Conservation (phyloP, 2,329 filamentous ascomycete species). For the Lachnellula occidentalis region DNA sequence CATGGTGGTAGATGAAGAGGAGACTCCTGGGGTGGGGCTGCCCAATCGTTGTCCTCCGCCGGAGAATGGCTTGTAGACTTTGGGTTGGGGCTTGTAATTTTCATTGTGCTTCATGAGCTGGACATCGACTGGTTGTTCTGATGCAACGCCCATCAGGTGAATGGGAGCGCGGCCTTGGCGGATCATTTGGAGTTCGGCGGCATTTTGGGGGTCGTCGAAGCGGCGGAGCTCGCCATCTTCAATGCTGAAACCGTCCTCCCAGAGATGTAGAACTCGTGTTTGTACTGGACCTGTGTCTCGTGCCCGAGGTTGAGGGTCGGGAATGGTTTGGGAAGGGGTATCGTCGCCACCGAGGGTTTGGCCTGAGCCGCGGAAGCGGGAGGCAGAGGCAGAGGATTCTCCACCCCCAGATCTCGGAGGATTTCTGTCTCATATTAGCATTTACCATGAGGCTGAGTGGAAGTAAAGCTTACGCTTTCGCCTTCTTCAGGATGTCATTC, state of each 20-base stretch:
- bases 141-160: constrained; percentile 70
- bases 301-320: constrained; percentile 47
- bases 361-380: constrained; percentile 63
- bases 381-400: constrained; percentile 42
- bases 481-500: constrained; percentile 59
- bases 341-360: constrained; percentile 77
- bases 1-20: constrained; percentile 32
- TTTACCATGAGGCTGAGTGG: not conserved
- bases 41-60: constrained; percentile 70
- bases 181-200: constrained; percentile 68
- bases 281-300: constrained; percentile 37
- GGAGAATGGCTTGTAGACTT: constrained; percentile 69
- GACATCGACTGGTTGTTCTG: constrained; percentile 72
- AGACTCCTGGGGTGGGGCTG: constrained; percentile 65
- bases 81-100: constrained; percentile 67
- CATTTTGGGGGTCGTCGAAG: constrained; percentile 74
- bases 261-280: constrained; percentile 69
- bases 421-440: constrained; percentile 42
- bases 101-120: constrained; percentile 68
- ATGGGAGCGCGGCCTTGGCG: constrained; percentile 70
- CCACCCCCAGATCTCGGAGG: constrained; percentile 45
- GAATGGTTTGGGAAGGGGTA: constrained; percentile 61
- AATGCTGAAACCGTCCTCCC: constrained; percentile 80
- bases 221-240: constrained; percentile 74
- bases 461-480: constrained; percentile 44